phyloP scores from a whole-genome alignment of 1,284 basidiomycete species.

The Schizophyllum commune region DNA sequence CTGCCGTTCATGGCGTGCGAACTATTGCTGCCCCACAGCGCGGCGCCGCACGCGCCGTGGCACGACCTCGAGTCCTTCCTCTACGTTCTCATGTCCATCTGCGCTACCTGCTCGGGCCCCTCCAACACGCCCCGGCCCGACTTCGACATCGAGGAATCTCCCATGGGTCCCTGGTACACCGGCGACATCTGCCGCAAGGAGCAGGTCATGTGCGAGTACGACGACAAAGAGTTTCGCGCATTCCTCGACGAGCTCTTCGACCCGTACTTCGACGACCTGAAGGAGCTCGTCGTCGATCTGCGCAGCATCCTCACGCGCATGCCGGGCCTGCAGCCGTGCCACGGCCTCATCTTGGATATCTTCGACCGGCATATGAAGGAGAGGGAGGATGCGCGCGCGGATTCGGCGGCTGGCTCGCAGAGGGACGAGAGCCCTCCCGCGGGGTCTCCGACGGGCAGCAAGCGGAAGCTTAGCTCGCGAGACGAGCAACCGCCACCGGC shows the following conservation, averaged over 20 bases:
- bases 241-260: background rate
- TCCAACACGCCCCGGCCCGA: background rate
- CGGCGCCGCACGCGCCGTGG: background rate
- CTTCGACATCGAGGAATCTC: background rate
- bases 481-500: no score
- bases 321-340: no score
- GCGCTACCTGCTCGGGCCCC: slow-evolving; percentile 3
- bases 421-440: no score
- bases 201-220: background rate
- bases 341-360: no score
- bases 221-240: background rate
- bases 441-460: no score
- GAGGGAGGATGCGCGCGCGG: no score
- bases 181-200: background rate
- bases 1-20: slow-evolving; percentile 7
- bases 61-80: slow-evolving; percentile 9
- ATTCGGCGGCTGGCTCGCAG: no score
- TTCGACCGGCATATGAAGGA: no score
- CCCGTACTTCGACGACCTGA: background rate
- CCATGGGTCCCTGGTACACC: background rate
- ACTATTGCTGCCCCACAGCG: background rate
- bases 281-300: background rate
- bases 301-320: background rate
- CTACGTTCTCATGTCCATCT: slow-evolving; percentile 5
- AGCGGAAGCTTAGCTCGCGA: no score